Conservation (phyloP, 2,329 filamentous ascomycete species). For the Domatiomyces globalis region DNA sequence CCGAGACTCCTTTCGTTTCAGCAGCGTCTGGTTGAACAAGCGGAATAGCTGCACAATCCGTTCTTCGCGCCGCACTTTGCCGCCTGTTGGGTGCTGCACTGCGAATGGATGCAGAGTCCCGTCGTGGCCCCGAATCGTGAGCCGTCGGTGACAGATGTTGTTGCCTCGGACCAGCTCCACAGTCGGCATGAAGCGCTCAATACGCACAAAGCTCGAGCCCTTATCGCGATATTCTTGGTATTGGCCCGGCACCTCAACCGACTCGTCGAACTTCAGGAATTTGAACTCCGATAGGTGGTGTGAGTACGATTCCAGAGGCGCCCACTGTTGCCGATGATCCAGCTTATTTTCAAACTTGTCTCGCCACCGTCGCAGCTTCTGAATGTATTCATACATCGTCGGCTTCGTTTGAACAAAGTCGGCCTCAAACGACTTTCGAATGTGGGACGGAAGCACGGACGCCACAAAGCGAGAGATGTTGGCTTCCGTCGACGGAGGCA, state of each 20-base stretch:
- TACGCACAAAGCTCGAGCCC: constrained; percentile 95
- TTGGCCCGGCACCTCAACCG: constrained; percentile 86
- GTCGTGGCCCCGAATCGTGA: constrained; percentile 95
- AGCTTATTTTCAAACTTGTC: constrained; percentile 98
- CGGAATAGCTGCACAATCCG: constrained; percentile 91
- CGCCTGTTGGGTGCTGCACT: constrained; percentile 84
- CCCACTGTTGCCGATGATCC: constrained; percentile 60
- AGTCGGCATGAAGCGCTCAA: constrained; percentile 89
- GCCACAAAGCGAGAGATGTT: constrained; percentile 96
- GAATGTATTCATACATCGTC: constrained; percentile 97
- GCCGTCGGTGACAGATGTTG: constrained; percentile 75
- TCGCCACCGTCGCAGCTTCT: constrained; percentile 87
- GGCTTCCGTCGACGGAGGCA: constrained; percentile 77
- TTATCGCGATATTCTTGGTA: constrained; percentile 97
- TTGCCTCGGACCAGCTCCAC: constrained; percentile 86
- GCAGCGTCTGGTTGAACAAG: constrained; percentile 84
- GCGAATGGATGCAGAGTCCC: constrained; percentile 94
- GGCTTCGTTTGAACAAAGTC: constrained; percentile 93
- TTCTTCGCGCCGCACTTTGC: constrained; percentile 87
- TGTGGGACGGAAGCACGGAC: constrained; percentile 85
- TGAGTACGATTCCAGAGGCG: constrained; percentile 71
- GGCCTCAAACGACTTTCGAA: constrained; percentile 90
- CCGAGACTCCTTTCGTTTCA: constrained; percentile 87
- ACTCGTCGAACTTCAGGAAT: constrained; percentile 92
- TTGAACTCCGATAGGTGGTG: constrained; percentile 90